These are phyloP conservation scores for Silene latifolia DNA, from an alignment of 148 eudicot genomes.

Conservation along the genomic window DNA sequence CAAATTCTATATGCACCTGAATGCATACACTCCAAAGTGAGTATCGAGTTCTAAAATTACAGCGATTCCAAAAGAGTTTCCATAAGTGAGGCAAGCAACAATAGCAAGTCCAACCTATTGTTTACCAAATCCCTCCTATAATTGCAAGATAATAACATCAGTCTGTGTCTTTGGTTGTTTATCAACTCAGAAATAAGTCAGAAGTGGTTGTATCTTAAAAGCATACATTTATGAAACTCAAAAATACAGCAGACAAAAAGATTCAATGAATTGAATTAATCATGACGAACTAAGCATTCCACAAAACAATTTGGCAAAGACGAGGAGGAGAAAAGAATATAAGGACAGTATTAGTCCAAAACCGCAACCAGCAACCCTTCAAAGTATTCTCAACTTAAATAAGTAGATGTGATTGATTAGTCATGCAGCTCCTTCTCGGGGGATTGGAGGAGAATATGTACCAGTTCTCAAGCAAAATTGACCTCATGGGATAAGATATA, in stretches of 20 bases:
- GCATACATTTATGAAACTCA: constrained; percentile 6
- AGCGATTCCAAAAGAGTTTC: neutral
- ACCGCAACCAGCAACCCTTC: constrained; percentile 17
- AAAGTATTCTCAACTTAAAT: constrained; percentile 22
- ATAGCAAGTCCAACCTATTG: constrained; percentile 5
- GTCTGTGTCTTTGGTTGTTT: neutral
- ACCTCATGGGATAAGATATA: constrained; percentile 18
- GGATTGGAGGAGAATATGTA: constrained; percentile 13
- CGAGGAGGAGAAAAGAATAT: constrained; percentile 22
- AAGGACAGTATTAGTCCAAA: constrained; percentile 22
- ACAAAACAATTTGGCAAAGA: constrained; percentile 18
- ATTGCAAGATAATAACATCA: neutral
- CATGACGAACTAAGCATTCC: constrained; percentile 17
- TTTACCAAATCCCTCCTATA: constrained; percentile 8
- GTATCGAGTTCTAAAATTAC: too few species aligned
- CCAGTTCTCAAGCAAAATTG: constrained; percentile 28
- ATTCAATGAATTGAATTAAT: constrained; percentile 26
- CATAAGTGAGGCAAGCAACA: neutral
- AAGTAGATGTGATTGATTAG: constrained; percentile 20
- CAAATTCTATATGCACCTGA: constrained; percentile 6
- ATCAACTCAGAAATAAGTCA: neutral
- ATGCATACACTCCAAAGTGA: constrained; percentile 9
- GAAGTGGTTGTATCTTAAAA: neutral
- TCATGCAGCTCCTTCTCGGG: constrained; percentile 23
- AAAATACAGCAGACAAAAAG: neutral